Percentiles rank a stretch among this genome's conserved stretches.
Evolutionary conservation across 805 yeast species (phyloP).

Genomic region (Schwanniomyces yamadae): DNA sequence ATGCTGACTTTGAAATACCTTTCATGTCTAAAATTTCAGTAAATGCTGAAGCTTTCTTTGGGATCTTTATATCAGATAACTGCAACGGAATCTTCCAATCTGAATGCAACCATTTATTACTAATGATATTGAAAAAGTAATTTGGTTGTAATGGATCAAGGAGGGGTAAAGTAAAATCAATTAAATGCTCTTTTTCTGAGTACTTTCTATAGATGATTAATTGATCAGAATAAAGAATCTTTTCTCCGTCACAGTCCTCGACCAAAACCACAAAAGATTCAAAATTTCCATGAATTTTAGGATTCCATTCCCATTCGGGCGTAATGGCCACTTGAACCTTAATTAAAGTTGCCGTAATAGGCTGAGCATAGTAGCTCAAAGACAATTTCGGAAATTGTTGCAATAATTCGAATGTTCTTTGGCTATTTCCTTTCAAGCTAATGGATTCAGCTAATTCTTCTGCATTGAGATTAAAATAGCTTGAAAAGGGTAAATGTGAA

Average conservation of each 20-base stretch:
- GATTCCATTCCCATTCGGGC: slow-evolving; percentile 83
- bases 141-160: slow-evolving; percentile 63
- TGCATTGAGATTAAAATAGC: slow-evolving; percentile 67
- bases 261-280: slow-evolving; percentile 71
- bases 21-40: slow-evolving; percentile 56
- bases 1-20: slow-evolving; percentile 47
- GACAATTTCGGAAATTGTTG: slow-evolving; percentile 71
- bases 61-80: slow-evolving; percentile 51
- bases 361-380: slow-evolving; percentile 63
- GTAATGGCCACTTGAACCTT: slow-evolving; percentile 62
- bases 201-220: slow-evolving; percentile 51
- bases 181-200: slow-evolving; percentile 50
- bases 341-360: slow-evolving; percentile 69
- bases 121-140: slow-evolving; percentile 66
- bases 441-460: slow-evolving; percentile 83
- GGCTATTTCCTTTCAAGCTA: slow-evolving; percentile 66
- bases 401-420: slow-evolving; percentile 54
- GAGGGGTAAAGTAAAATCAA: slow-evolving; percentile 66
- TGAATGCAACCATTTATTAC: slow-evolving; percentile 86
- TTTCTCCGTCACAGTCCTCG: slow-evolving; percentile 83
- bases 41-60: slow-evolving; percentile 62
- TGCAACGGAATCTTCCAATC: slow-evolving; percentile 61
- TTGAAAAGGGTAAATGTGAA: slow-evolving; percentile 79
- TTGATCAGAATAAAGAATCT: slow-evolving; percentile 57
- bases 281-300: slow-evolving; percentile 54